phyloP scores from a whole-genome alignment of 805 yeast species.

The Kregervanrija fluxuum region DNA sequence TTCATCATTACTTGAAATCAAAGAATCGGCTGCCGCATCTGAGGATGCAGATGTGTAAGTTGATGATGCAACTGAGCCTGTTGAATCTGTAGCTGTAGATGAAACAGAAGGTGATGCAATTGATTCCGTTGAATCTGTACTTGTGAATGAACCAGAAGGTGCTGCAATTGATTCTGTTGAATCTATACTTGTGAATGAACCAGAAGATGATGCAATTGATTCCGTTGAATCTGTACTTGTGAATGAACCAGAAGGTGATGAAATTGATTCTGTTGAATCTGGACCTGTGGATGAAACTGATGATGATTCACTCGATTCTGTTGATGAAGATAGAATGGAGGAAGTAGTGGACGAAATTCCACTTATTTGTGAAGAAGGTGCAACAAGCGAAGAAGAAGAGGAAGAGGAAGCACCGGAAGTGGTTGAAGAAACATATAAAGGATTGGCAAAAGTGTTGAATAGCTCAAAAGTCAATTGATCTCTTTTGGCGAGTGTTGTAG shows the following conservation, averaged over 20 bases:
- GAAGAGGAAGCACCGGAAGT: background rate
- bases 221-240: background rate
- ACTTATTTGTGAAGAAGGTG: background rate
- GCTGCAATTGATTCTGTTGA: slow-evolving; percentile 2
- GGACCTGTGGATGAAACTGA: slow-evolving; percentile 7
- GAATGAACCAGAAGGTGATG: slow-evolving; percentile 1
- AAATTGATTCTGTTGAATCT: slow-evolving; percentile 1
- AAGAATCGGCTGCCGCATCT: background rate
- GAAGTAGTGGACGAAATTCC: slow-evolving; percentile 2
- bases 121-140: slow-evolving; percentile 1
- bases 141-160: background rate
- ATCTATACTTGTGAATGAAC: slow-evolving; percentile 6
- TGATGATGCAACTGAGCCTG: background rate
- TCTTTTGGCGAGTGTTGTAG: slow-evolving; percentile 9
- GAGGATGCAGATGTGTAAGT: background rate
- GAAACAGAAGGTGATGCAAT: slow-evolving; percentile 1
- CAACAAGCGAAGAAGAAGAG: background rate
- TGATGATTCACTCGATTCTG: background rate
- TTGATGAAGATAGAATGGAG: background rate
- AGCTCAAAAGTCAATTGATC: slow-evolving; percentile 10
- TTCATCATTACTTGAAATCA: background rate
- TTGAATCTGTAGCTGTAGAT: slow-evolving; percentile 4
- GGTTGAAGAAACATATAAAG: slow-evolving; percentile 2
- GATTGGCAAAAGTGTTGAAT: slow-evolving; percentile 5
- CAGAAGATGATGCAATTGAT: background rate